Percentiles rank a stretch among this genome's conserved stretches.
Conservation (phyloP, 208 protist genomes). For the Trypanosoma rangeli region DNA sequence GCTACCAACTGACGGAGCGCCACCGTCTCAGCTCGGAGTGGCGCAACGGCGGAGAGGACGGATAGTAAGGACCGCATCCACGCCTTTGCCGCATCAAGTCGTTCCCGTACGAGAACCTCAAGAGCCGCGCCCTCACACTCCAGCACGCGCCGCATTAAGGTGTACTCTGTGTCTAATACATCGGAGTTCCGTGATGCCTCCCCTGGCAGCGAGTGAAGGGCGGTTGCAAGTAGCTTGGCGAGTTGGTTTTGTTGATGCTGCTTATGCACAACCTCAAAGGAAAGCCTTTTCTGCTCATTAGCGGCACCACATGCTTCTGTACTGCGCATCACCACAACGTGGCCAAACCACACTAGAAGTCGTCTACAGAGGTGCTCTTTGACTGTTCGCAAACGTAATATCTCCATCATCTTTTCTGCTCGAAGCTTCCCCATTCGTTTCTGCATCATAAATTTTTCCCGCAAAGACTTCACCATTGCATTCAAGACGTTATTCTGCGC, state of each 20-base stretch:
- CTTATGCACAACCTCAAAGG: conserved; percentile 10
- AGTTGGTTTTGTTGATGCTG: conserved; percentile 16
- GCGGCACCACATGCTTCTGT: neutral
- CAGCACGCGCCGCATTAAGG: conserved; percentile 6
- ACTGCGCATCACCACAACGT: neutral
- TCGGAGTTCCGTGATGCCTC: neutral
- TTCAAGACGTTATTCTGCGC: conserved; percentile 25
- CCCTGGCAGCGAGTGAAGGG: conserved; percentile 14
- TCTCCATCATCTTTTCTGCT: neutral
- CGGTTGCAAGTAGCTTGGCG: neutral
- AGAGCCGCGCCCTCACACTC: conserved; percentile 32
- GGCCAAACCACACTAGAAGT: conserved; percentile 11
- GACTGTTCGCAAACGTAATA: neutral
- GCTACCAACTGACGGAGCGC: conserved; percentile 65
- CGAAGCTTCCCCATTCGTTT: neutral
- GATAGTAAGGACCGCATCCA: conserved; percentile 39
- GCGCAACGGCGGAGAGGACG: conserved; percentile 45
- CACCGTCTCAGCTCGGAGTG: conserved; percentile 47
- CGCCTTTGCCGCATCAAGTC: conserved; percentile 44
- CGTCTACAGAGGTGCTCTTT: conserved; percentile 1
- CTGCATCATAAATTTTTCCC: conserved; percentile 10
- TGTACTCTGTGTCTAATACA: neutral
- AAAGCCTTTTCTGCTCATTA: conserved; percentile 11
- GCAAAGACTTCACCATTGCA: conserved; percentile 4
- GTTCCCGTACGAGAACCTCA: conserved; percentile 24